These are phyloP conservation scores for Cryptococcus wingfieldii DNA, from an alignment of 1,284 basidiomycete species.

Conservation along the genomic window DNA sequence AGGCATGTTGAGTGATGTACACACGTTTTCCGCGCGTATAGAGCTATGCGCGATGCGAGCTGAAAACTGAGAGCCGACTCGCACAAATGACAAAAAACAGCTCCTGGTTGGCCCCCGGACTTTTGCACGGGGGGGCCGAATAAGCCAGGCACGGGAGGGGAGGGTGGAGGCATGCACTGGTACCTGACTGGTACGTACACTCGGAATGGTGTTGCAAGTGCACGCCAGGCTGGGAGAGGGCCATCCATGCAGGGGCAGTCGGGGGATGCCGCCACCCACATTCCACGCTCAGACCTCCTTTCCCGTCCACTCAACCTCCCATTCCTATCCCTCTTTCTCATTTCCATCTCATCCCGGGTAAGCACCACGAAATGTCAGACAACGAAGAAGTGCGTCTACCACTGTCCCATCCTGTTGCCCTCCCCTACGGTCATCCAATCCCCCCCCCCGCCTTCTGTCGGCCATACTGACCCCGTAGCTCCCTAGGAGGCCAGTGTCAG, in stretches of 20 bases:
- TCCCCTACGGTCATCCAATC: neutral
- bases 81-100: neutral
- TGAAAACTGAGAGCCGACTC: neutral
- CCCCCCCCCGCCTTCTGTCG: neutral
- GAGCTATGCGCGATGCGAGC: neutral
- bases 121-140: too few species aligned
- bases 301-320: neutral
- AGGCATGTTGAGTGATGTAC: too few species aligned
- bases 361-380: conserved; percentile 11
- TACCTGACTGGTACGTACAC: too few species aligned
- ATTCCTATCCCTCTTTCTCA: neutral
- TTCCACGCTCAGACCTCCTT: neutral
- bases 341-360: neutral
- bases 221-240: too few species aligned
- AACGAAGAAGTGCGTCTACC: conserved; percentile 11
- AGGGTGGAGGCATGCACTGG: too few species aligned
- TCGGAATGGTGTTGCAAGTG: too few species aligned
- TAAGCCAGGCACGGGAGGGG: too few species aligned
- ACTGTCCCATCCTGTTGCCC: neutral
- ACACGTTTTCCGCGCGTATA: neutral
- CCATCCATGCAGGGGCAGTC: too few species aligned
- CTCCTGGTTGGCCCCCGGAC: neutral
- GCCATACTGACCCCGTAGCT: neutral
- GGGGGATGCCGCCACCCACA: neutral
- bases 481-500: conserved; percentile 1